phyloP scores from a whole-genome alignment of 2,329 filamentous ascomycete genomes.

The Geosmithia flava region DNA sequence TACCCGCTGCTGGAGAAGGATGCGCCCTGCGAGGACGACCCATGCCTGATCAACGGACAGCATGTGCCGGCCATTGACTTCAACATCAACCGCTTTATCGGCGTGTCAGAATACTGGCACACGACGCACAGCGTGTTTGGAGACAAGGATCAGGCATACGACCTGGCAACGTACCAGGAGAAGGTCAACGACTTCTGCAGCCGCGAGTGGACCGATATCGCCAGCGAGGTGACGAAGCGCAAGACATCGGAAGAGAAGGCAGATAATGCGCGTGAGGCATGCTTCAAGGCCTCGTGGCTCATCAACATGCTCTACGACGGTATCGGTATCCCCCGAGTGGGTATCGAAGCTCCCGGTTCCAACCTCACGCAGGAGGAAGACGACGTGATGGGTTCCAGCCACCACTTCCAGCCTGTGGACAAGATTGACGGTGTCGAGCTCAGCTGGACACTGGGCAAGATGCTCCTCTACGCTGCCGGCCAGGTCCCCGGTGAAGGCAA shows the following conservation, averaged over 20 bases:
- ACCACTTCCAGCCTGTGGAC: constrained; percentile 85
- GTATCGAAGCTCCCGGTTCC: constrained; percentile 48
- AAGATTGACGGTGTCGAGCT: constrained; percentile 87
- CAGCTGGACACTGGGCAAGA: constrained; percentile 94
- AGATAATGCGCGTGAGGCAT: constrained; percentile 72
- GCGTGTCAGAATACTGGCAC: constrained; percentile 98
- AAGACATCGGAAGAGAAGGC: constrained; percentile 69
- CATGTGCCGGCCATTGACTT: constrained; percentile 96
- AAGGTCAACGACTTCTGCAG: constrained; percentile 78
- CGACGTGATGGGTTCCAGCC: constrained; percentile 57
- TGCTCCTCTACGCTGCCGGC: constrained; percentile 86
- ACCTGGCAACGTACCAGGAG: constrained; percentile 79
- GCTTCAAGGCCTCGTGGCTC: constrained; percentile 96
- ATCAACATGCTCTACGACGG: constrained; percentile 95
- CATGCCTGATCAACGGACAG: constrained; percentile 81
- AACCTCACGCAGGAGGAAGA: constrained; percentile 1
- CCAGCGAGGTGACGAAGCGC: constrained; percentile 51
- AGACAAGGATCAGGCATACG: constrained; percentile 70
- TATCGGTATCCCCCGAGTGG: constrained; percentile 81
- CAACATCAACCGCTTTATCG: constrained; percentile 92
- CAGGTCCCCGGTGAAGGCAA: constrained; percentile 58
- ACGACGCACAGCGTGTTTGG: constrained; percentile 91
- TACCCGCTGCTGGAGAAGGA: constrained; percentile 86
- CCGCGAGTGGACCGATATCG: constrained; percentile 69
- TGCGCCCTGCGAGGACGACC: constrained; percentile 65